These are phyloP conservation scores for Ogataea pilisensis DNA, from an alignment of 805 yeast species.

Conservation along the genomic window DNA sequence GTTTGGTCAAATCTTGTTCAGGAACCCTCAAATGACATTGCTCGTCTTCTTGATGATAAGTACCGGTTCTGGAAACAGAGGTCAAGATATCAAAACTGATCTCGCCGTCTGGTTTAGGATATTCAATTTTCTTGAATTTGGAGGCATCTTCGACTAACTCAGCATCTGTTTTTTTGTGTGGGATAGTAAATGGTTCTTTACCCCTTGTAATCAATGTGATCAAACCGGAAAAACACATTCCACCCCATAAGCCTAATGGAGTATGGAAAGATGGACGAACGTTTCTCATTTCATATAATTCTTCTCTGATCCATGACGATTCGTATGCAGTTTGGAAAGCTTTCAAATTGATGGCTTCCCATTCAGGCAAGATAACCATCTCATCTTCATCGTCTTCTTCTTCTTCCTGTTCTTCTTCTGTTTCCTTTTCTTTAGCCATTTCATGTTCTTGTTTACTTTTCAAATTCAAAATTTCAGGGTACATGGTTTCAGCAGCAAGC, in stretches of 20 bases:
- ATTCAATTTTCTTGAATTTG: conserved; percentile 65
- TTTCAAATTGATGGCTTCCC: conserved; percentile 46
- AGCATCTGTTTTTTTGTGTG: conserved; percentile 65
- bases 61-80: conserved; percentile 95
- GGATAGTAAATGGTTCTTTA: conserved; percentile 81
- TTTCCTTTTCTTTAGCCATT: conserved; percentile 34
- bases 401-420: conserved; percentile 38
- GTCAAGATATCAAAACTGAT: conserved; percentile 89
- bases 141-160: conserved; percentile 65
- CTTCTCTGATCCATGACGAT: conserved; percentile 82
- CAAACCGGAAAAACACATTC: conserved; percentile 78
- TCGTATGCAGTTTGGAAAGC: conserved; percentile 62
- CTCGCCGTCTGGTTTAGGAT: conserved; percentile 95
- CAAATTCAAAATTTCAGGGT: conserved; percentile 40
- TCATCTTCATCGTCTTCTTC: conserved; percentile 38
- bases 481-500: conserved; percentile 87
- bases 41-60: conserved; percentile 93
- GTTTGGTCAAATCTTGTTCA: conserved; percentile 58
- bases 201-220: conserved; percentile 79
- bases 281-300: conserved; percentile 80
- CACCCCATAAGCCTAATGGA: conserved; percentile 74
- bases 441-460: conserved; percentile 39
- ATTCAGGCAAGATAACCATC: conserved; percentile 30
- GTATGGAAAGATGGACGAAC: conserved; percentile 86
- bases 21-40: conserved; percentile 77